Base-by-base conservation (phyloP, 2,329 filamentous ascomycete genomes). In the Cryphonectria carpinicola region DNA sequence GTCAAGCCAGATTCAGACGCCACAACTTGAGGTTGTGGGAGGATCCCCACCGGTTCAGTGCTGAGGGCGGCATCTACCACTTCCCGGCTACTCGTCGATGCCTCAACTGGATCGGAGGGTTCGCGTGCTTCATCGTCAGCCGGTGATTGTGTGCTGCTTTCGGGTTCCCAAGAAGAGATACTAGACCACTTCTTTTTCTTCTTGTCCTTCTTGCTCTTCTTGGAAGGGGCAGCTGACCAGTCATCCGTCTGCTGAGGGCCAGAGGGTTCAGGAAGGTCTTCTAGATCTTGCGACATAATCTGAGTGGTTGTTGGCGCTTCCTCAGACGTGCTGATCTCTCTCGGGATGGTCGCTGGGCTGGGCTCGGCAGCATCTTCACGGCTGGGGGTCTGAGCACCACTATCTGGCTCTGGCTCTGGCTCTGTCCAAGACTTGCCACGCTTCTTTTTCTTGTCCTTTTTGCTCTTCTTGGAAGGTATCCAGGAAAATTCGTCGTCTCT, bases 381-480 rank as follows among this genome's bases (percentile, higher is more conserved):
- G 35, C 32, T 35, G 10, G 70, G 71, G 7, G 71, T 71, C 22
- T 67, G 66, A 17, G 61, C 62, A 14, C 70, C 70, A 19, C 72
- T 72, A 2, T 64, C 49, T 37, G 68, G 60, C 35, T 64, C 49
- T 37, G 68, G 60, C 35, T 64, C 49, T 28, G 70, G 63, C 28
- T 72, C 74, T 71, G 74, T 28, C 65, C 73, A 66, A 49, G 72
- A 58, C 70, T 73, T 64, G 66, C 73, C 63, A 22, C 75, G 78
- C 70, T 79, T 79, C 70, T 80, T 83, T 35, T 67, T 67, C 76
- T 80, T 83, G 60, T 76, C 80, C 67, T 73, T 73, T 65, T 81
- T 81, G 65, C 60, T 69, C 60, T 71, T 70, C 69, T 81, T 80
- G 46, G 74, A 74, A 67, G 76, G 75, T 56, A 75, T 73, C 35